phyloP scores from a whole-genome alignment of 2,329 filamentous ascomycete species.

The Metarhizium humberi region DNA sequence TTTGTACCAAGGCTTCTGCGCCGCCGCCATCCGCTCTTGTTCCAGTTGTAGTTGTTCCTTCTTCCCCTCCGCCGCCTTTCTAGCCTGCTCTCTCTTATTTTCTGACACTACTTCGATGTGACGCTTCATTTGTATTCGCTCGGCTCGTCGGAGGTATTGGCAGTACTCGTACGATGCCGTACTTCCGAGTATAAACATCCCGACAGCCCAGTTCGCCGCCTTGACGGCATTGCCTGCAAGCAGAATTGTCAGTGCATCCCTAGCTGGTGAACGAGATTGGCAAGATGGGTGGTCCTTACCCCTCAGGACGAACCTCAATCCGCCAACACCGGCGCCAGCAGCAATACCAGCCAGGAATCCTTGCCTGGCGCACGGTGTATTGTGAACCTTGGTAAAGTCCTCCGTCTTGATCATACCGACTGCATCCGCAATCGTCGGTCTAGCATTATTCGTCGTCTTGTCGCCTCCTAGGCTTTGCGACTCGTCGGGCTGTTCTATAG shows the following conservation, averaged over 20 bases:
- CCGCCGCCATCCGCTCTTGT: constrained; percentile 23
- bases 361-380: constrained; percentile 75
- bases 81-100: constrained; percentile 42
- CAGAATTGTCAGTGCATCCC: neutral
- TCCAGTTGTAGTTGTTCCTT: constrained; percentile 22
- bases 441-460: constrained; percentile 13
- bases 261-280: neutral
- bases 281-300: constrained; percentile 38
- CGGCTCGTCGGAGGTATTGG: constrained; percentile 61
- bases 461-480: constrained; percentile 8
- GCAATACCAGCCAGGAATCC: constrained; percentile 77
- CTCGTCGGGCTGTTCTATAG: constrained; percentile 17
- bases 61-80: constrained; percentile 33
- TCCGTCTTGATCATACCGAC: constrained; percentile 56
- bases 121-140: constrained; percentile 75
- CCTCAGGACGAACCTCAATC: constrained; percentile 62
- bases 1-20: constrained; percentile 42
- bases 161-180: constrained; percentile 76
- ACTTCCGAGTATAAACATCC: constrained; percentile 61
- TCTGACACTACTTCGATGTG: constrained; percentile 57
- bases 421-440: constrained; percentile 44
- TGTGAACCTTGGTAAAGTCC: constrained; percentile 65
- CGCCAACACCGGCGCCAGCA: constrained; percentile 66
- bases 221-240: constrained; percentile 24
- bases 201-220: constrained; percentile 80